A percentile compares a stretch with the other conserved stretches of the same genome.
Evolutionary conservation across 768 basidiomycete genomes (phyloP).

Genomic region (Tricholoma matsutake): DNA sequence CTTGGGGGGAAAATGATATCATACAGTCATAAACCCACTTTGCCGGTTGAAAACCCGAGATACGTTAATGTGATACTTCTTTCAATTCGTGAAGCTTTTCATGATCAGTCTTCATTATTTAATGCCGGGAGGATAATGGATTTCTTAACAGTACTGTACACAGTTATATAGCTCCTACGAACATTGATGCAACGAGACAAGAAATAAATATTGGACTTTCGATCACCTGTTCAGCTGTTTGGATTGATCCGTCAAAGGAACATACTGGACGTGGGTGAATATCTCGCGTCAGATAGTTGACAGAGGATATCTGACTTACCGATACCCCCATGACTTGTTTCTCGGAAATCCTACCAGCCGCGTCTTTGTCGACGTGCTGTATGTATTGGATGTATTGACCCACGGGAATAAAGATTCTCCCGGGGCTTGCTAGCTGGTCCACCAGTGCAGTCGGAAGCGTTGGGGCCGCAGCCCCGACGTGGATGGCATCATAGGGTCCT

Average conservation of each 20-base stretch:
- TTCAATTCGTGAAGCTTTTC: no score
- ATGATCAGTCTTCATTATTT: no score
- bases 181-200: not conserved
- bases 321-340: constrained; percentile 76
- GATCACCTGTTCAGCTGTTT: constrained; percentile 26
- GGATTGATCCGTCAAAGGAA: constrained; percentile 65
- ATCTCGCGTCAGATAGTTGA: not conserved
- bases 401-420: constrained; percentile 92
- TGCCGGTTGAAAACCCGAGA: no score
- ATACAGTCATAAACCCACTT: no score
- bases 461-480: constrained; percentile 92
- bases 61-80: no score
- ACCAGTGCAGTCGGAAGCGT: constrained; percentile 66
- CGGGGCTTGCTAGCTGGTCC: constrained; percentile 72
- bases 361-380: constrained; percentile 77
- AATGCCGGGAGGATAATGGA: no score
- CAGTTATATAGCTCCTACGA: not conserved
- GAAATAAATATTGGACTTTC: not conserved
- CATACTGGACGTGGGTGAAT: constrained; percentile 43
- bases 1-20: no score
- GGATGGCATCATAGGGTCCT: constrained; percentile 82
- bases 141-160: not conserved
- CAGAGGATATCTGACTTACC: constrained; percentile 44
- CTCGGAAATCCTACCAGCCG: constrained; percentile 59
- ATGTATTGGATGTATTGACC: constrained; percentile 62